Percentiles rank a stretch among this genome's conserved stretches.
phyloP scores from a whole-genome alignment of 139 green algal species.

The Chlorella sp. region DNA sequence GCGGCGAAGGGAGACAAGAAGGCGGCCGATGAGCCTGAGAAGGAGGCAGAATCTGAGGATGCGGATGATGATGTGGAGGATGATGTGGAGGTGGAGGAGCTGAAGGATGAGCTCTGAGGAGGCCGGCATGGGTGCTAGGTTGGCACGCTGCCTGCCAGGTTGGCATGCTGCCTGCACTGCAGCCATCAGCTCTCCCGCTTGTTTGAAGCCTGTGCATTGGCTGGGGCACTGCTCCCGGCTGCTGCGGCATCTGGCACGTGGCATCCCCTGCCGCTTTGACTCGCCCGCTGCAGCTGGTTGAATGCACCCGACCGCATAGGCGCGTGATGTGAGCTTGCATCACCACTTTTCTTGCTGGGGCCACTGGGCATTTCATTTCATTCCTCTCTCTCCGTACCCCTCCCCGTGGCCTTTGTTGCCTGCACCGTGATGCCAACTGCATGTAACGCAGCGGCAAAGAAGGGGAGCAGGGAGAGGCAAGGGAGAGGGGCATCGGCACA shows the following conservation, averaged over 20 bases:
- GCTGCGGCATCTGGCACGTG: too few species aligned
- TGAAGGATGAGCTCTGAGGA: background rate
- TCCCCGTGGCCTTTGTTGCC: background rate
- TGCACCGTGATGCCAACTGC: background rate
- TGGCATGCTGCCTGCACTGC: background rate
- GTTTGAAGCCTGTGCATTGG: too few species aligned
- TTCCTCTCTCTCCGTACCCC: background rate
- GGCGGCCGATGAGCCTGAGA: background rate
- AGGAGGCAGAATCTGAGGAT: background rate
- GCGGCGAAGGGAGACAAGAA: background rate
- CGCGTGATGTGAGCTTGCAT: too few species aligned
- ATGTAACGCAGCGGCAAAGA: background rate
- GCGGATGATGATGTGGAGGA: background rate
- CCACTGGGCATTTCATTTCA: background rate
- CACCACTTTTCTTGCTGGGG: background rate
- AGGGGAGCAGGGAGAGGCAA: too few species aligned
- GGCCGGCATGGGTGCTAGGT: background rate
- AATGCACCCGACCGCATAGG: too few species aligned
- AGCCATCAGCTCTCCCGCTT: too few species aligned
- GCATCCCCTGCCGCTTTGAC: too few species aligned
- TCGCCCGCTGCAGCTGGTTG: too few species aligned
- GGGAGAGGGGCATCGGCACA: too few species aligned
- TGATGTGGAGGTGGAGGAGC: constrained; percentile 1
- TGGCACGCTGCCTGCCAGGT: background rate
- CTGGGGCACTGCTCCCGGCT: too few species aligned